Conservation (phyloP, 805 yeast species). For the Suhomyces faveliae region DNA sequence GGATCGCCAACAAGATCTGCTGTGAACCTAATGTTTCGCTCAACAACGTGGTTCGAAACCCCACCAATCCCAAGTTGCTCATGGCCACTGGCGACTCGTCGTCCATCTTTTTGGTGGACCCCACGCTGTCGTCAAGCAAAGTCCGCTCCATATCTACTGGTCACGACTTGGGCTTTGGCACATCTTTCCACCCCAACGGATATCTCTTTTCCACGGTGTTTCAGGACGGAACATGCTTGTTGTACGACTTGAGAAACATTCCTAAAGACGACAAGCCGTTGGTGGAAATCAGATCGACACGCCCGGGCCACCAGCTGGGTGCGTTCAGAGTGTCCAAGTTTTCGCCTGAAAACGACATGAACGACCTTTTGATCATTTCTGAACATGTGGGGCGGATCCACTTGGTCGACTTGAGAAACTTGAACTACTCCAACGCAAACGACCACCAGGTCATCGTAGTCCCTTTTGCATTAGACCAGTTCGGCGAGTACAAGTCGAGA, state of each 20-base stretch:
- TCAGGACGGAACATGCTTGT: conserved; percentile 77
- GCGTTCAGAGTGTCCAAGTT: conserved; percentile 63
- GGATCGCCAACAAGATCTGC: conserved; percentile 42
- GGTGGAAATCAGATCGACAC: conserved; percentile 56
- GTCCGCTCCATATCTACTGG: conserved; percentile 48
- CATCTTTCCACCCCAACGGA: conserved; percentile 76
- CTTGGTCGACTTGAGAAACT: conserved; percentile 73
- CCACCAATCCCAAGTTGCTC: conserved; percentile 31
- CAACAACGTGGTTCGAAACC: conserved; percentile 71
- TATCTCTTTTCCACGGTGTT: conserved; percentile 72
- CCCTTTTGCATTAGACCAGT: conserved; percentile 51
- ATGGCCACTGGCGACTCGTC: conserved; percentile 77
- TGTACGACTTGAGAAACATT: conserved; percentile 73
- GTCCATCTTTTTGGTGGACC: conserved; percentile 57
- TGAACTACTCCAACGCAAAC: conserved; percentile 29
- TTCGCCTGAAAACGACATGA: conserved; percentile 54
- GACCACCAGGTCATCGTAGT: conserved; percentile 75
- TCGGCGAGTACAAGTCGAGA: conserved; percentile 23
- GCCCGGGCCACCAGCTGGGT: conserved; percentile 54
- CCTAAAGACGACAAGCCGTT: conserved; percentile 40
- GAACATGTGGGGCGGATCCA: conserved; percentile 91
- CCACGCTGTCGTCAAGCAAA: conserved; percentile 29
- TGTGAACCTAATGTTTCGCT: conserved; percentile 60
- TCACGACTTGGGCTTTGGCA: conserved; percentile 82
- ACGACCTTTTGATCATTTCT: conserved; percentile 70